Evolutionary conservation across 2,329 filamentous ascomycete genomes (phyloP).

Genomic region (Tolypocladium tundrense): DNA sequence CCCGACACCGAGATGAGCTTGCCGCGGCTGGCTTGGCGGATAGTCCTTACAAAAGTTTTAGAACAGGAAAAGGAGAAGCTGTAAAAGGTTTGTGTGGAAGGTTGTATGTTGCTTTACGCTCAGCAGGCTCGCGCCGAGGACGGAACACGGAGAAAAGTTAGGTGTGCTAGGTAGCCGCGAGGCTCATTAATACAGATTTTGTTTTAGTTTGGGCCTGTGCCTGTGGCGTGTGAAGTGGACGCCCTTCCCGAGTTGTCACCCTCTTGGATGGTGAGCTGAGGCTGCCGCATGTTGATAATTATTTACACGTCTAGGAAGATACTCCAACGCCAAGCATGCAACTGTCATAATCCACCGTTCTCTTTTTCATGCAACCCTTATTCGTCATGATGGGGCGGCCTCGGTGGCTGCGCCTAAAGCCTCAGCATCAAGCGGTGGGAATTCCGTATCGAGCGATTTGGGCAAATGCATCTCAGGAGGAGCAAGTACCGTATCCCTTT

Average conservation of each 20-base stretch:
- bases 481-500: conserved; percentile 38
- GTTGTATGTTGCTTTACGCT: conserved; percentile 7
- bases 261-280: background rate
- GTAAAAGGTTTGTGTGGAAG: conserved; percentile 1
- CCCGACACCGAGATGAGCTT: conserved; percentile 1
- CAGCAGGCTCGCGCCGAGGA: background rate
- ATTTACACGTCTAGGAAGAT: background rate
- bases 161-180: conserved; percentile 6
- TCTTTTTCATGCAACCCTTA: background rate
- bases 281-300: background rate
- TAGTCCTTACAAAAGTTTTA: background rate
- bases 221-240: background rate
- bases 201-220: background rate
- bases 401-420: background rate
- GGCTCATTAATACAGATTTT: conserved; percentile 7
- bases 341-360: background rate
- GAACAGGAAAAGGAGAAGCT: background rate
- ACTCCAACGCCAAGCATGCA: background rate
- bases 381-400: background rate
- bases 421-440: conserved; percentile 25
- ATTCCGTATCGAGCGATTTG: conserved; percentile 21
- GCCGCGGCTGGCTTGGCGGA: conserved; percentile 1
- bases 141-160: conserved; percentile 3
- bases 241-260: background rate
- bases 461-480: conserved; percentile 10